These are phyloP conservation scores for Fusarium virguliforme DNA, from an alignment of 2,329 filamentous ascomycete species.

Conservation along the genomic window DNA sequence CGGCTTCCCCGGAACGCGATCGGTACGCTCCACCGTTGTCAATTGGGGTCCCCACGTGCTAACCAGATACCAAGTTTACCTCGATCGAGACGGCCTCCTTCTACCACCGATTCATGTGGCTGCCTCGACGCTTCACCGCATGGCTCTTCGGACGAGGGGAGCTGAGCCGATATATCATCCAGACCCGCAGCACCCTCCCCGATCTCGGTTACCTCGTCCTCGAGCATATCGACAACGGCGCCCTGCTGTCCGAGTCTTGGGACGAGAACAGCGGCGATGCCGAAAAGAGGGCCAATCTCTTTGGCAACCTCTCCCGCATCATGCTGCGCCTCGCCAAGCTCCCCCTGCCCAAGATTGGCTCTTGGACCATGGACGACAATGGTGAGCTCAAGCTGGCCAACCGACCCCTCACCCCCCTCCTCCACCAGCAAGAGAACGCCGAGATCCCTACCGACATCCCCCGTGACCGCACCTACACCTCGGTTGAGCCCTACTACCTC, in stretches of 20 bases:
- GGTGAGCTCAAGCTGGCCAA: constrained; percentile 55
- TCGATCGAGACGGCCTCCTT: constrained; percentile 16
- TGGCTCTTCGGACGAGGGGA: constrained; percentile 1
- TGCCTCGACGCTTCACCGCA: constrained; percentile 5
- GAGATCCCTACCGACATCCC: constrained; percentile 53
- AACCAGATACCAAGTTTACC: constrained; percentile 19
- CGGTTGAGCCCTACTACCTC: constrained; percentile 51
- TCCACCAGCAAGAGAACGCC: constrained; percentile 57
- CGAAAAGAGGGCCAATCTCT: constrained; percentile 44
- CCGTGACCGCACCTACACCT: constrained; percentile 54
- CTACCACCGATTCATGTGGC: constrained; percentile 22
- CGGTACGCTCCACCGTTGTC: constrained; percentile 13
- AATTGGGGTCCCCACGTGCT: constrained; percentile 9
- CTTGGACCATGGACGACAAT: constrained; percentile 49
- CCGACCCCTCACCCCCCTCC: constrained; percentile 54
- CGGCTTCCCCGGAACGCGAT: constrained; percentile 36
- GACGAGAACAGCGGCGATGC: neutral
- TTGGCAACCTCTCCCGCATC: constrained; percentile 49
- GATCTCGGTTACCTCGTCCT: constrained; percentile 28
- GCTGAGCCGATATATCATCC: constrained; percentile 16
- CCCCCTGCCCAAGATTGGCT: constrained; percentile 51
- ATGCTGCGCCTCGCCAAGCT: constrained; percentile 46
- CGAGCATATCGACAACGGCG: constrained; percentile 28
- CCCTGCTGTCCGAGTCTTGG: constrained; percentile 43
- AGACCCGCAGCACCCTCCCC: constrained; percentile 14